Percentiles rank a stretch among this genome's conserved stretches.
Evolutionary conservation across 495 filamentous ascomycete species (phyloP).

Genomic region (Penicillium lagena): DNA sequence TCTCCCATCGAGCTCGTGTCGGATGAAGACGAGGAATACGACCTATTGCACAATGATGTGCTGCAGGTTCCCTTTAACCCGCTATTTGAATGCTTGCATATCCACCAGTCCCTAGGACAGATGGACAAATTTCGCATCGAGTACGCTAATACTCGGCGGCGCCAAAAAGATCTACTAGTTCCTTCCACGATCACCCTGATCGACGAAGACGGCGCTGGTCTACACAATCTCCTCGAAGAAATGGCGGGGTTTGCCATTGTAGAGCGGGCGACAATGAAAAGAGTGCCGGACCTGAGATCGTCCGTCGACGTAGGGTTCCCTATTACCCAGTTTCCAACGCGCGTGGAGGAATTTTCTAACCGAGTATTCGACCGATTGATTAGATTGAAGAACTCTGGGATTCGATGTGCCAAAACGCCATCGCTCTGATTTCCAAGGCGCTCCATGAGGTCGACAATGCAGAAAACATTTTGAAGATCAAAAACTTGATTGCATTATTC

Average conservation of each 20-base stretch:
- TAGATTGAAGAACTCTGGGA: constrained; percentile 97
- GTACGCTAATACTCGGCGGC: constrained; percentile 81
- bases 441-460: constrained; percentile 73
- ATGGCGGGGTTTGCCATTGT: constrained; percentile 97
- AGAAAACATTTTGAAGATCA: constrained; percentile 81
- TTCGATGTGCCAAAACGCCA: constrained; percentile 87
- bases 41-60: constrained; percentile 89
- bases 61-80: constrained; percentile 91
- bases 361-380: background rate
- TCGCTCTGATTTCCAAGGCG: constrained; percentile 70
- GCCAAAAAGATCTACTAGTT: constrained; percentile 85
- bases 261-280: constrained; percentile 87
- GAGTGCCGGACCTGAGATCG: constrained; percentile 74
- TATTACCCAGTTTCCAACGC: background rate
- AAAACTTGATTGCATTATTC: constrained; percentile 85
- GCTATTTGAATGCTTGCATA: constrained; percentile 92
- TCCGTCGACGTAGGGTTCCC: constrained; percentile 59
- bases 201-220: constrained; percentile 65
- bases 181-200: constrained; percentile 64
- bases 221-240: constrained; percentile 83
- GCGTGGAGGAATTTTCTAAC: background rate
- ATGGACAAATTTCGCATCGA: constrained; percentile 83
- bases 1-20: constrained; percentile 93
- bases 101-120: constrained; percentile 90
- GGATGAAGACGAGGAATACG: constrained; percentile 92